A percentile compares a stretch with the other conserved stretches of the same genome.
Evolutionary conservation across 2,329 filamentous ascomycete genomes (phyloP).

Genomic region (Intubia oerlemansii): DNA sequence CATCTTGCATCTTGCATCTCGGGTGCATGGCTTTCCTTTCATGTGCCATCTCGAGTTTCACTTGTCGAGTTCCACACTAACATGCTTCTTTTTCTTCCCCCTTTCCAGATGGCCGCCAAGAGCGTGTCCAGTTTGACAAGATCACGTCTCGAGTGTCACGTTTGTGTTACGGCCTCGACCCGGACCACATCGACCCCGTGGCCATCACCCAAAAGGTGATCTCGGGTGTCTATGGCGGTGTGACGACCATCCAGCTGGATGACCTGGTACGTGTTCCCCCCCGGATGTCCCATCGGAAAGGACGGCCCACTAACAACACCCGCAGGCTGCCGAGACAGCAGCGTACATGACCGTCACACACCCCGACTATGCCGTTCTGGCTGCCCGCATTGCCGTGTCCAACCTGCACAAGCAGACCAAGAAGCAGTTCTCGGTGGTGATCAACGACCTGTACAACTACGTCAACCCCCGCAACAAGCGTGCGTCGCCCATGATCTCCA

Average conservation of each 20-base stretch:
- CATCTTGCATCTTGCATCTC: too few species aligned
- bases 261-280: slow-evolving; percentile 48
- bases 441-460: slow-evolving; percentile 87
- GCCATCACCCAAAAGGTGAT: slow-evolving; percentile 99
- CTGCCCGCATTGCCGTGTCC: slow-evolving; percentile 93
- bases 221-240: slow-evolving; percentile 94
- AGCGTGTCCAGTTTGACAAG: slow-evolving; percentile 99
- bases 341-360: slow-evolving; percentile 99
- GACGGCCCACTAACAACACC: slow-evolving; percentile 2
- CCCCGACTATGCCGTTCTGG: slow-evolving; percentile 95
- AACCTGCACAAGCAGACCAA: slow-evolving; percentile 99
- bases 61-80: not conserved
- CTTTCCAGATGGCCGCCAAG: slow-evolving; percentile 85
- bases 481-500: slow-evolving; percentile 81
- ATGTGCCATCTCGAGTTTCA: too few species aligned
- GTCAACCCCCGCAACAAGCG: slow-evolving; percentile 81
- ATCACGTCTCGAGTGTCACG: slow-evolving; percentile 97
- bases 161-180: slow-evolving; percentile 91
- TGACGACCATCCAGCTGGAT: slow-evolving; percentile 88
- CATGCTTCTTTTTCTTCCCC: too few species aligned
- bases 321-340: slow-evolving; percentile 86
- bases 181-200: slow-evolving; percentile 86
- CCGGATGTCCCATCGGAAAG: too few species aligned
- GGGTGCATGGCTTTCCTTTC: too few species aligned
- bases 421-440: slow-evolving; percentile 96